Base-by-base conservation (phyloP, 495 filamentous ascomycete genomes). In the Neurospora sp. region DNA sequence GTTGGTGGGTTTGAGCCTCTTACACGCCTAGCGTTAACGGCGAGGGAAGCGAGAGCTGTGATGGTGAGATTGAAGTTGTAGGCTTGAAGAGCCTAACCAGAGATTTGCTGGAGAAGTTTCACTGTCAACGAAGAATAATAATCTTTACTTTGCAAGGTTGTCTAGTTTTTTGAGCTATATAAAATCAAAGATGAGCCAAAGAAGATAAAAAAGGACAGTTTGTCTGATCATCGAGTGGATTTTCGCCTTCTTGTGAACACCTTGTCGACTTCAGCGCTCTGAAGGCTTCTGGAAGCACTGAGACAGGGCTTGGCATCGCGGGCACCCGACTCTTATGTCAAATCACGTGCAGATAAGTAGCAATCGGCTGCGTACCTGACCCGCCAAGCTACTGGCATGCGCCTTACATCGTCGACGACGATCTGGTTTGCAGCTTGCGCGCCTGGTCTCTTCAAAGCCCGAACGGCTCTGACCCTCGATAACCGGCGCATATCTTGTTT, bases 181-280 rank as follows among this genome's bases (percentile, higher is more conserved):
- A 71, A n/a, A 27, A 54, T 44, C 1, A 8, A 71, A 31, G 31
- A 76, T 76, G 75, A 78, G 48, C 77, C 73, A 77, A 54, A n/a
- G 73, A 81, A 76, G 12, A 4, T 75, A 20, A 75, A 75, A 80
- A 80, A 80, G 80, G 80, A 77, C 79, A 80, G 76, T 72, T 75
- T 79, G 73, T 42, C 39, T 20, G 38, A 9, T 4, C 0, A 14
- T 35, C 12, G 12, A 71, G 31, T 48, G 23, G 54, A 39, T 71
- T 54, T 77, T 38, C 27, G 71, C 74, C 76, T 73, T n/a, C n/a
- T 73, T 73, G 39, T 72, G 27, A 20, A 31, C 10, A 42, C 39
- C 27, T 35, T 62, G 27, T 69, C 18, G 16, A 31, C 71, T 37
- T 20, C 39, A 72, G 41, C 38, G 39, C 14, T 62, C 54, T 31